A percentile compares a stretch with the other conserved stretches of the same genome.
Conservation (phyloP, 768 basidiomycete genomes). For the Hygrocybe coccinea region DNA sequence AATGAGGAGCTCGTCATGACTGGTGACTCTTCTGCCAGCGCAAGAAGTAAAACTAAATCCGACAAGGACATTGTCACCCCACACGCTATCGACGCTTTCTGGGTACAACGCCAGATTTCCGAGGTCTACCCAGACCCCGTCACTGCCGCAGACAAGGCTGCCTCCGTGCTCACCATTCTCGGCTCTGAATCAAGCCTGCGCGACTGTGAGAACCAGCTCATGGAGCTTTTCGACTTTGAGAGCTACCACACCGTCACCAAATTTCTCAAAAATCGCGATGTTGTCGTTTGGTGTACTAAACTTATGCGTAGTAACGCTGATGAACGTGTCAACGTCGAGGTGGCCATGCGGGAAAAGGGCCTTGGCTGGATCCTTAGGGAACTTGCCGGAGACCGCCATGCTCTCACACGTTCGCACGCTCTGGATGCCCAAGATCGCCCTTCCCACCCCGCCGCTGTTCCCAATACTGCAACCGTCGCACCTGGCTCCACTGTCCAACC, state of each 20-base stretch:
- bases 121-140: conserved; percentile 91
- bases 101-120: conserved; percentile 93
- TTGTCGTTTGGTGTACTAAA: conserved; percentile 97
- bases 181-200: conserved; percentile 82
- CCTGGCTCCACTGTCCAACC: conserved; percentile 87
- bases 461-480: conserved; percentile 80
- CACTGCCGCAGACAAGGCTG: conserved; percentile 88
- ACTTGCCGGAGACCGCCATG: conserved; percentile 74
- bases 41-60: conserved; percentile 48
- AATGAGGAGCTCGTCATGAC: conserved; percentile 79
- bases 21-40: conserved; percentile 51
- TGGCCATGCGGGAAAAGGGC: conserved; percentile 96
- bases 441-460: conserved; percentile 47
- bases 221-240: conserved; percentile 94
- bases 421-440: conserved; percentile 74
- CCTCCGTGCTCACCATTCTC: conserved; percentile 77
- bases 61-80: conserved; percentile 83
- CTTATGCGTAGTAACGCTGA: conserved; percentile 85
- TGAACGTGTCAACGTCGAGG: conserved; percentile 88
- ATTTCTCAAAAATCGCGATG: conserved; percentile 92
- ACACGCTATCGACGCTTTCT: conserved; percentile 93
- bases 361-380: conserved; percentile 94
- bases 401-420: conserved; percentile 50
- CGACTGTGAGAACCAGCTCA: conserved; percentile 92
- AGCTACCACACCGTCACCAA: conserved; percentile 85